Conservation (phyloP, 1,139 yeast genomes). For the Blastobotrys elegans region DNA sequence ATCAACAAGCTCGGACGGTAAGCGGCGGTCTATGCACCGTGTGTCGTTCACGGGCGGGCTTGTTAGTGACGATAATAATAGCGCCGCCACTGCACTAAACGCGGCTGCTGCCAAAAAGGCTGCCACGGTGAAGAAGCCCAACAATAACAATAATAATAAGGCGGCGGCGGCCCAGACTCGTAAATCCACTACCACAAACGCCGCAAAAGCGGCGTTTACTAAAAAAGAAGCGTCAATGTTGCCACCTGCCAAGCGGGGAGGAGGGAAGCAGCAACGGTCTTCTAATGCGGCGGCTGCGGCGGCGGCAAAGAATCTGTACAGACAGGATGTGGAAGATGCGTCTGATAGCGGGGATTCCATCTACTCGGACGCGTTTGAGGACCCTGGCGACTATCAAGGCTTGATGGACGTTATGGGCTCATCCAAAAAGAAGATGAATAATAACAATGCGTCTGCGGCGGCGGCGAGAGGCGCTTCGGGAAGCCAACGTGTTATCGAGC, state of each 20-base stretch:
- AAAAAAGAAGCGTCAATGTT: neutral
- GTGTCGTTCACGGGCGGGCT: conserved; percentile 7
- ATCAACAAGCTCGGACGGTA: conserved; percentile 1
- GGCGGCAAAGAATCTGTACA: conserved; percentile 16
- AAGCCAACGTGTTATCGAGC: neutral
- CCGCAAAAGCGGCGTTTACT: conserved; percentile 10
- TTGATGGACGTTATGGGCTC: conserved; percentile 5
- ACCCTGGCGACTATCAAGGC: conserved; percentile 10
- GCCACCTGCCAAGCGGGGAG: neutral
- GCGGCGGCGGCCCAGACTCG: conserved; percentile 1
- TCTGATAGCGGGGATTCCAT: conserved; percentile 27
- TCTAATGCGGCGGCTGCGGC: conserved; percentile 22
- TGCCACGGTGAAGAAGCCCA: neutral
- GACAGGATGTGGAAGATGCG: conserved; percentile 16
- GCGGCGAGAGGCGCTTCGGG: conserved; percentile 11
- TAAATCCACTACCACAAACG: conserved; percentile 1
- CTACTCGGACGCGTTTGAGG: conserved; percentile 28
- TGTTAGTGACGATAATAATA: neutral
- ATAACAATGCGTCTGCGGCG: neutral
- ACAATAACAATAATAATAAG: neutral
- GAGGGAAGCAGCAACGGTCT: neutral
- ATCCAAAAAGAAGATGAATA: neutral
- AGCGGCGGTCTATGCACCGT: conserved; percentile 1
- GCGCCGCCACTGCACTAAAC: neutral
- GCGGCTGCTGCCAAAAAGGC: conserved; percentile 1